Evolutionary conservation across 345 rosid genomes (phyloP).

Genomic region (Sonneratia caseolaris): DNA sequence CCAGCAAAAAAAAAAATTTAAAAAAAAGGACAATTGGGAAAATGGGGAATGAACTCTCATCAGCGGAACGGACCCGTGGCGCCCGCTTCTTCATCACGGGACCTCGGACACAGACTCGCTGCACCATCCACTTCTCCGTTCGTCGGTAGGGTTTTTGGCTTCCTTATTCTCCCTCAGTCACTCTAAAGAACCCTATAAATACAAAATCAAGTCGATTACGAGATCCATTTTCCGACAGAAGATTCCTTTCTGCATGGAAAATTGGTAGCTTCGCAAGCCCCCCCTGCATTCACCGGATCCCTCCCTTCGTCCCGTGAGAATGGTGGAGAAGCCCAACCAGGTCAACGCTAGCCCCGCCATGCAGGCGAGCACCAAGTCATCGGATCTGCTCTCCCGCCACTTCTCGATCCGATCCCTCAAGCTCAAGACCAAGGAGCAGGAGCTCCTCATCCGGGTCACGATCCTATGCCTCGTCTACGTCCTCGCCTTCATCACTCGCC

Average conservation of each 20-base stretch:
- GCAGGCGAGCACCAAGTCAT: slow-evolving; percentile 14
- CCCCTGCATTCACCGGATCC: neutral
- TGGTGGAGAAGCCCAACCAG: slow-evolving; percentile 14
- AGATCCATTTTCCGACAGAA: neutral
- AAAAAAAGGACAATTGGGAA: no score
- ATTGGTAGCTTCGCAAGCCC: neutral
- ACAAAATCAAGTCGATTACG: neutral
- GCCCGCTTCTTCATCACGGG: slow-evolving; percentile 60
- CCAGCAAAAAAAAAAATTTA: no score
- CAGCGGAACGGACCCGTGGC: slow-evolving; percentile 29
- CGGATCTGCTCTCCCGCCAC: slow-evolving; percentile 33
- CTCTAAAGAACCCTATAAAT: slow-evolving; percentile 7
- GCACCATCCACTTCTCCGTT: no score
- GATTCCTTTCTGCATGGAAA: neutral
- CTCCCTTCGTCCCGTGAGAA: neutral
- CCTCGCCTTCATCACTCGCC: slow-evolving; percentile 74
- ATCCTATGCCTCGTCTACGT: slow-evolving; percentile 80
- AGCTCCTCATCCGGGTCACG: slow-evolving; percentile 76
- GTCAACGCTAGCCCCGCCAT: slow-evolving; percentile 6
- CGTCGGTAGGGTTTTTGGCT: no score
- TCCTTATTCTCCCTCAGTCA: no score
- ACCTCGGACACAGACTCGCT: no score
- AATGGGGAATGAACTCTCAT: no score
- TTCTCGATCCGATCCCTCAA: slow-evolving; percentile 42
- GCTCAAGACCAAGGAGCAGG: slow-evolving; percentile 86